Evolutionary conservation across 169 alveolate species (phyloP), one percentile per base, ranked within the genome.

Genomic region (Babesia divergens): DNA sequence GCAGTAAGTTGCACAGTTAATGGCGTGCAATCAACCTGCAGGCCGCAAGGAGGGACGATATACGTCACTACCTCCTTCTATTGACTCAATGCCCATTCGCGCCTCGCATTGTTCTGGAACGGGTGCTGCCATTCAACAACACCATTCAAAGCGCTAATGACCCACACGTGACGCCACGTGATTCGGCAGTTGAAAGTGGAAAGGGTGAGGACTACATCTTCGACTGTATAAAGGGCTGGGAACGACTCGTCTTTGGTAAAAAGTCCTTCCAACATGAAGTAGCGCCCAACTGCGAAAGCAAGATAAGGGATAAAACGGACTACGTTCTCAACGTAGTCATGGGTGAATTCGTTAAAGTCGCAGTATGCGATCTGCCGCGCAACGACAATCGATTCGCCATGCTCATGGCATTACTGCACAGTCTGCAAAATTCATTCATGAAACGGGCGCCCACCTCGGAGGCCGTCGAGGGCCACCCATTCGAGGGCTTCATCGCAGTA

Each of bases 281-380:
- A 20, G 22, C 35, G 5, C 13, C n/a, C 64, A 9, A 31, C 11
- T 56, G 35, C 6, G 42, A 6, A 32, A 32, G 54, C 18, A 14
- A 53, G 13, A 53, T 20, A 9, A 26, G 43, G 50, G 24, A 2
- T 24, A 22, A 13, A 9, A 24, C 7, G n/a, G 74, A 77, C 13
- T 59, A 60, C 37, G 82, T 77, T 11, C 51, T 49, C 37, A 77
- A 77, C 50, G 35, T 67, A 40, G 24, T 77, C 8, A 77, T 77
- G 86, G 86, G 82, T 29, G 55, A 47, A 28, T 65, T 77, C 51
- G 46, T 77, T 22, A 16, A 49, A 11, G 58, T 64, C 31, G 86
- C 69, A 2, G 18, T 67, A n/a, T 38, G 53, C 28, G 37, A 46
- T 20, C 20, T 77, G 37, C 58, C 68, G 35, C 46, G 20, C 29